A percentile compares a stretch with the other conserved stretches of the same genome.
Conservation (phyloP, 2,329 filamentous ascomycete genomes). For the Paraphoma sp. region DNA sequence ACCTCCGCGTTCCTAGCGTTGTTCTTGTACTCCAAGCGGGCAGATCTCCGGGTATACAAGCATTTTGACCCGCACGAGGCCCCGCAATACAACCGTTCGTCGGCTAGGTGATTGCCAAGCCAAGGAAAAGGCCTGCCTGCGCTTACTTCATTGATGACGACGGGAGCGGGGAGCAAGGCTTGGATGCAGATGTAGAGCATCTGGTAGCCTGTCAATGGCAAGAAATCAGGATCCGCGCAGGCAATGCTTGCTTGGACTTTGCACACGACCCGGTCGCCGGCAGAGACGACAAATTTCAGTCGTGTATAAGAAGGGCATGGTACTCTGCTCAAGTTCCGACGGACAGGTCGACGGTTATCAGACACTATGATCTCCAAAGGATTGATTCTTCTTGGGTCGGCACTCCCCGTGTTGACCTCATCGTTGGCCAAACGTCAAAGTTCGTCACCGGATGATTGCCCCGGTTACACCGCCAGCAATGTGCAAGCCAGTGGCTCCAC, state of each 20-base stretch:
- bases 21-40: constrained; percentile 11
- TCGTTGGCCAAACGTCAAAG: constrained; percentile 25
- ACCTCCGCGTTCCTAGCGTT: constrained; percentile 1
- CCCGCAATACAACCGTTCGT: constrained; percentile 19
- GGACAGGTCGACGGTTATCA: constrained; percentile 1
- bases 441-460: constrained; percentile 55
- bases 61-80: constrained; percentile 6
- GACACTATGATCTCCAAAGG: constrained; percentile 32
- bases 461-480: constrained; percentile 71
- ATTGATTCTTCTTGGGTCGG: constrained; percentile 30
- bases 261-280: not conserved
- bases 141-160: constrained; percentile 13
- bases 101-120: constrained; percentile 21
- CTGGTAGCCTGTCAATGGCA: constrained; percentile 12
- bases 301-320: constrained; percentile 15
- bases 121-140: constrained; percentile 1
- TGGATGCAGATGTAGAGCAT: constrained; percentile 15
- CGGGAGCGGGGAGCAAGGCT: constrained; percentile 27
- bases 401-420: constrained; percentile 23
- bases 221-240: not conserved
- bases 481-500: constrained; percentile 59
- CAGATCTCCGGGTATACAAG: constrained; percentile 13
- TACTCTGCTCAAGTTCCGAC: constrained; percentile 1
- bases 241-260: not conserved
- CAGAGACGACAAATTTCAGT: not conserved